phyloP scores from a whole-genome alignment of 169 alveolate genomes.

The Cryptosporidium felis region DNA sequence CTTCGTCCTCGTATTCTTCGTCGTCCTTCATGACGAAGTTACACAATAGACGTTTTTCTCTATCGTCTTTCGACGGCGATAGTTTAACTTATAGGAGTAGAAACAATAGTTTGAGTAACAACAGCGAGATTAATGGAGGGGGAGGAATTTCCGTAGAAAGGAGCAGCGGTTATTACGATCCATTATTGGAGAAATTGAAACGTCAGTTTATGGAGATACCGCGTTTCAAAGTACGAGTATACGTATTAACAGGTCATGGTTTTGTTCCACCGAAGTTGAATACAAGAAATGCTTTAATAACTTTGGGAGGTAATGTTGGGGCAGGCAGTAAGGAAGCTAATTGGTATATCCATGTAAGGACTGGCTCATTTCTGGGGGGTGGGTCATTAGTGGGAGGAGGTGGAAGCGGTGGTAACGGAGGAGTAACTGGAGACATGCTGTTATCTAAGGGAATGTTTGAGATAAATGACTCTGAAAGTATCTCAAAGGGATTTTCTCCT shows the following conservation, averaged over 20 bases:
- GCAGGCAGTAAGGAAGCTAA: conserved; percentile 28
- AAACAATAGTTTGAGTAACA: not conserved
- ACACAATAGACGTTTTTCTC: conserved; percentile 46
- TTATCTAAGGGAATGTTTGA: conserved; percentile 63
- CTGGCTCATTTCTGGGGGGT: conserved; percentile 32
- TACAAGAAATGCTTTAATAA: conserved; percentile 42
- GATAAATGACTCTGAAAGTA: conserved; percentile 67
- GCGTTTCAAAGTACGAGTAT: conserved; percentile 60
- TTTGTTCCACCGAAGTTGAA: conserved; percentile 58
- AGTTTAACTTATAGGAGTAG: conserved; percentile 7
- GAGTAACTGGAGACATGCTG: not conserved
- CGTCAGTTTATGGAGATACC: conserved; percentile 38
- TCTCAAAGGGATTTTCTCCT: conserved; percentile 58
- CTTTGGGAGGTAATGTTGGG: conserved; percentile 40
- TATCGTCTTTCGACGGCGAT: conserved; percentile 52
- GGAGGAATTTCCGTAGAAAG: not conserved
- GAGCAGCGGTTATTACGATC: conserved; percentile 14
- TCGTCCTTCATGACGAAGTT: conserved; percentile 51
- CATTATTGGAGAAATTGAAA: conserved; percentile 33
- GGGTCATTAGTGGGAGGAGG: not conserved
- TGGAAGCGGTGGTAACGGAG: not conserved
- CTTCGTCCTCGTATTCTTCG: not conserved
- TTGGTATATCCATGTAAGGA: conserved; percentile 52
- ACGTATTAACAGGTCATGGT: conserved; percentile 69
- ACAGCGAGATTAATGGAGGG: not conserved